phyloP scores from a whole-genome alignment of 352 stramenopile genomes.

The Phytophthora fragariaefolia region DNA sequence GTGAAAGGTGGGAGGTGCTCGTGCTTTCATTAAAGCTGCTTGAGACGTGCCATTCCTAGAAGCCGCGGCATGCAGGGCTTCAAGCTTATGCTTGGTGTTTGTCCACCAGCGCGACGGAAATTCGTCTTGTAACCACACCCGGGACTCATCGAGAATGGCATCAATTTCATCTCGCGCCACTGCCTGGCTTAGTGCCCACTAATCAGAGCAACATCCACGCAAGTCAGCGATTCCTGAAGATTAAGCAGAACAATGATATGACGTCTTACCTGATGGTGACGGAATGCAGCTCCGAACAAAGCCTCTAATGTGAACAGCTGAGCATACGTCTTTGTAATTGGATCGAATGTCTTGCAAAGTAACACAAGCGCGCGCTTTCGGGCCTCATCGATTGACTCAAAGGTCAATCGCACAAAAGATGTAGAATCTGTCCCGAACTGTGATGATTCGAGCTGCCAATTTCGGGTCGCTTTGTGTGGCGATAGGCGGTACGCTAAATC shows the following conservation, averaged over 20 bases:
- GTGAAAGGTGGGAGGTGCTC: constrained; percentile 16
- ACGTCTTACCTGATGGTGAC: constrained; percentile 58
- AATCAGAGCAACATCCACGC: background rate
- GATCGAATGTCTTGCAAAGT: constrained; percentile 81
- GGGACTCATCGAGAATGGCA: constrained; percentile 38
- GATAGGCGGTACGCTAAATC: constrained; percentile 49
- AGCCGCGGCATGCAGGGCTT: background rate
- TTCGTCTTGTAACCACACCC: constrained; percentile 49
- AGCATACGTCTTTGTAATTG: constrained; percentile 58
- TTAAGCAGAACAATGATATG: background rate
- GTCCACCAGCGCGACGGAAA: constrained; percentile 66
- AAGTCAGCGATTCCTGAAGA: background rate
- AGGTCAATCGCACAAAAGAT: constrained; percentile 75
- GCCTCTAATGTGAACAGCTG: constrained; percentile 67
- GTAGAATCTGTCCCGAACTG: constrained; percentile 39
- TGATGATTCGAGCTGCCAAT: constrained; percentile 36
- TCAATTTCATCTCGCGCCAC: constrained; percentile 40
- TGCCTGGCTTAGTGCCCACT: constrained; percentile 64
- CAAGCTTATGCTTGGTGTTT: constrained; percentile 33
- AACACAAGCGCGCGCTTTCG: constrained; percentile 70
- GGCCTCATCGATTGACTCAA: constrained; percentile 74
- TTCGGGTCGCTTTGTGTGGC: constrained; percentile 30
- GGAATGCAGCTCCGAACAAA: constrained; percentile 56
- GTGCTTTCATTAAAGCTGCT: constrained; percentile 7
- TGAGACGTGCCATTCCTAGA: constrained; percentile 6